A percentile compares a stretch with the other conserved stretches of the same genome.
These are phyloP conservation scores for Amanita muscaria DNA, from an alignment of 768 basidiomycete species.

Conservation along the genomic window DNA sequence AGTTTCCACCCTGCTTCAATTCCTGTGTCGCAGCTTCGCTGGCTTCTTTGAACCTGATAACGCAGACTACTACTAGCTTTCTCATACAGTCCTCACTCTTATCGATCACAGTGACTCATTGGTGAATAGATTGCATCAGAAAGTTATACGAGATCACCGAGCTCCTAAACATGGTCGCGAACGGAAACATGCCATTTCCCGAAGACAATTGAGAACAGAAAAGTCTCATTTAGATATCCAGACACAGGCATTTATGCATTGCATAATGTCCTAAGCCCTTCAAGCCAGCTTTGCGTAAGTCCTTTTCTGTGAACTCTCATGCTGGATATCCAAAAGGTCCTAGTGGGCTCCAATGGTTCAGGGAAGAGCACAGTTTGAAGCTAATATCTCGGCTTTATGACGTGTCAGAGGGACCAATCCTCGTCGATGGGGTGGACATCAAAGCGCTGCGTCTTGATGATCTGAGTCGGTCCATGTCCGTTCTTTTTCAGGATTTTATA, in stretches of 20 bases:
- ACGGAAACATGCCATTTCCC: conserved; percentile 42
- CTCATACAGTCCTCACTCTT: conserved; percentile 37
- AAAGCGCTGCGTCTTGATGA: conserved; percentile 52
- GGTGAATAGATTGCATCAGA: conserved; percentile 46
- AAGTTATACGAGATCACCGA: conserved; percentile 54
- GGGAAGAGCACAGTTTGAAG: conserved; percentile 80
- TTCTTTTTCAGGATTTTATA: conserved; percentile 75
- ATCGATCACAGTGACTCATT: conserved; percentile 50
- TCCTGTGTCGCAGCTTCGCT: conserved; percentile 57
- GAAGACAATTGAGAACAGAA: conserved; percentile 42
- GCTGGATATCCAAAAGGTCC: too few relatives aligned
- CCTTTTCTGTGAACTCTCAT: background rate
- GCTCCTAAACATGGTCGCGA: conserved; percentile 52
- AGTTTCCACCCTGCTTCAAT: conserved; percentile 53
- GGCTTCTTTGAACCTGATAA: conserved; percentile 54
- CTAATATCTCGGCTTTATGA: conserved; percentile 66
- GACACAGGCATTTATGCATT: conserved; percentile 44
- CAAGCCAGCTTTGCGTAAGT: conserved; percentile 63
- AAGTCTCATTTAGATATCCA: conserved; percentile 69
- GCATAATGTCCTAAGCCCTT: conserved; percentile 57
- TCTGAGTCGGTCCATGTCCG: conserved; percentile 58
- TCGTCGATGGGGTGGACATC: conserved; percentile 59
- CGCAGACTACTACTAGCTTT: conserved; percentile 44
- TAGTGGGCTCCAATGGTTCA: conserved; percentile 73
- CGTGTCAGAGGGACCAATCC: conserved; percentile 55